phyloP scores from a whole-genome alignment of 768 basidiomycete genomes.

The Albatrellus ellisii region DNA sequence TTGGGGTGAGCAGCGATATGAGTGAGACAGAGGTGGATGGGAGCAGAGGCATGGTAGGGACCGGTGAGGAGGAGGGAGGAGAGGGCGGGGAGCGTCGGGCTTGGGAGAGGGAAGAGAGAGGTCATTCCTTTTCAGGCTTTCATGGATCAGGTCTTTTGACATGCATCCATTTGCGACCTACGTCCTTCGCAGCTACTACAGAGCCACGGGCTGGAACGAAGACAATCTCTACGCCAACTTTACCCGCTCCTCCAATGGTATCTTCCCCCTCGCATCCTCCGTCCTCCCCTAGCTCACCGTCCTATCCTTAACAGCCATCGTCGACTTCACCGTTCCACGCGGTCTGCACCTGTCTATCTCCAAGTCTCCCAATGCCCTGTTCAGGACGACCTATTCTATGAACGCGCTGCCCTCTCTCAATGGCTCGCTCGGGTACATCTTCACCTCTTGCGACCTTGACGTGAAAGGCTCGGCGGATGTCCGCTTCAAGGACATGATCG shows the following conservation, averaged over 20 bases:
- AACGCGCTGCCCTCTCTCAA: conserved; percentile 88
- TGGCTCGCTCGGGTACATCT: conserved; percentile 88
- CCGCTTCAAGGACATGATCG: conserved; percentile 79
- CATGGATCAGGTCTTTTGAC: background rate
- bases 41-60: conserved; percentile 50
- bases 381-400: conserved; percentile 87
- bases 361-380: conserved; percentile 80
- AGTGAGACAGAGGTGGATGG: conserved; percentile 53
- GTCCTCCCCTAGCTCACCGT: background rate
- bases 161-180: conserved; percentile 87
- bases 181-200: conserved; percentile 82
- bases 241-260: conserved; percentile 82
- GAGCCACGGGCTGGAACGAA: conserved; percentile 93
- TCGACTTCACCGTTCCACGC: conserved; percentile 81
- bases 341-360: conserved; percentile 72
- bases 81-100: conserved; percentile 40
- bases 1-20: conserved; percentile 23
- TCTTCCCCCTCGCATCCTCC: conserved; percentile 3
- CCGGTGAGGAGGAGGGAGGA: conserved; percentile 51
- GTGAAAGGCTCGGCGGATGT: conserved; percentile 58
- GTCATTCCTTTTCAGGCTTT: conserved; percentile 6
- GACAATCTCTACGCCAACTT: conserved; percentile 88
- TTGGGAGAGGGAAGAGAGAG: conserved; percentile 26
- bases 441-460: conserved; percentile 75
- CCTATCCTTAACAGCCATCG: conserved; percentile 42